Base-by-base conservation (phyloP, 345 rosid genomes). In the Leavenworthia alabamica region DNA sequence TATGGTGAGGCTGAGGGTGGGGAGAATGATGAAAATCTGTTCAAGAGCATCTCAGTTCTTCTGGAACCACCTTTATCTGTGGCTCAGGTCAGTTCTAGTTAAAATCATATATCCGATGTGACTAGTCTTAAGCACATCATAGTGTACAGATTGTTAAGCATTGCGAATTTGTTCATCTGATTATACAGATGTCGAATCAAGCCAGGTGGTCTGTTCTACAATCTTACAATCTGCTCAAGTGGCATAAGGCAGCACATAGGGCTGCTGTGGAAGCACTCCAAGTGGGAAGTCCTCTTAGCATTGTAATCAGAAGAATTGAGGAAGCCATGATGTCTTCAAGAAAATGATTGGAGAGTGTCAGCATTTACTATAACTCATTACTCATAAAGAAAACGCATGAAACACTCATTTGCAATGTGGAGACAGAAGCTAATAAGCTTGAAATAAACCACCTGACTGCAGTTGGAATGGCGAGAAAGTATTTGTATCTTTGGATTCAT, bases 1-100 rank as follows among this genome's bases (percentile, higher is more conserved):
- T 91, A 91, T 48, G 89, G 98, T 6, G 90, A 88, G 47, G 98
- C 98, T 4, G 96, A 91, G 74, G 96, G 96, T 57, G 95, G 98
- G 58, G 98, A 91, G 70, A 91, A 91, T 78, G 96, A 91, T 66
- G 98, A 91, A 71, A 91, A 91, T 74, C 68, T 86, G 59, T 91
- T 91, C 66, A 80, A 90, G 78, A 88, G 98, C 77, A 83, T 88
- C 58, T 86, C 84, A 22, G 77, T 91, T 52, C 86, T 91, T 60
- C 65, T 88, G 78, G 77, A 83, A 56, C 96, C 92, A 39, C 98
- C 98, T 6, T 58, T 84, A 69, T 88, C 98, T 15, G 66, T 84
- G 36, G 82, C 92, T 8, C 85, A 88, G 95, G 97, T 84, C 45
- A 37, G 23, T 13, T 43, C 51, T 52, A 36, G 9, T 60, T 46